These are phyloP conservation scores for Vitis vinifera DNA, from an alignment of 164 flowering plant species.

Conservation along the genomic window ASM3070453v1 NC_081817.1:1001001-1001500, in stretches of 20 bases:
- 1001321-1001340: conserved; percentile 79
- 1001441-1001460: conserved; percentile 74
- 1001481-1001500: not conserved
- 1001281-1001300: not conserved
- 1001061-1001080: no score
- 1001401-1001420: conserved; percentile 61
- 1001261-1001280: no score
- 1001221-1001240: no score
- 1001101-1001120: conserved; percentile 42
- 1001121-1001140: conserved; percentile 64
- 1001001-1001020: conserved; percentile 3
- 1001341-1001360: conserved; percentile 80
- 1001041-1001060: not conserved
- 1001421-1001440: conserved; percentile 78
- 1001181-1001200: not conserved
- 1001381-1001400: conserved; percentile 50
- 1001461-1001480: conserved; percentile 53
- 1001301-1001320: not conserved
- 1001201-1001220: not conserved
- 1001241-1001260: no score
- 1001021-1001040: not conserved
- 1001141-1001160: conserved; percentile 85
- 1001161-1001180: conserved; percentile 84
- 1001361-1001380: conserved; percentile 69
- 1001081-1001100: no score